These are phyloP conservation scores for Candida ortonii DNA, from an alignment of 805 yeast species.

Conservation along the genomic window DNA sequence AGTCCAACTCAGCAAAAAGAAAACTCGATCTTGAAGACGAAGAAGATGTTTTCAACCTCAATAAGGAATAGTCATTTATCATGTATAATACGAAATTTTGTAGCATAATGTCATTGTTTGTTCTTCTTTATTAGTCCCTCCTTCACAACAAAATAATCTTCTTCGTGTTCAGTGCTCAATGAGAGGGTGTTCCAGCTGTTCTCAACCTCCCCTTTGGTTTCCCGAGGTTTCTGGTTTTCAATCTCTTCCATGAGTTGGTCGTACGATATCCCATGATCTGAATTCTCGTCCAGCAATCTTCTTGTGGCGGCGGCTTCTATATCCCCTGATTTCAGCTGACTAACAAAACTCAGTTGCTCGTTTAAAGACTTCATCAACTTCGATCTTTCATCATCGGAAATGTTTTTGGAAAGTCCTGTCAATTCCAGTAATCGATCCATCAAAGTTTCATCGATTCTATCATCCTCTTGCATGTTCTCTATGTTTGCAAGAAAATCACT, in stretches of 20 bases:
- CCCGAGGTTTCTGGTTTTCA: conserved; percentile 18
- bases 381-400: conserved; percentile 28
- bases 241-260: conserved; percentile 32
- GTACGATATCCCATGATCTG: conserved; percentile 26
- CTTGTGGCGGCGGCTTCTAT: conserved; percentile 17
- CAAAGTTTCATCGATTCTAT: conserved; percentile 15
- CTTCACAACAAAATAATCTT: conserved; percentile 41
- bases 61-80: conserved; percentile 7
- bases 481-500: too few species aligned
- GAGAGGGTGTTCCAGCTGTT: conserved; percentile 42
- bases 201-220: conserved; percentile 39
- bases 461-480: too few species aligned
- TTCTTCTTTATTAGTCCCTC: conserved; percentile 44
- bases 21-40: conserved; percentile 64
- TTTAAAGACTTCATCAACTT: conserved; percentile 36
- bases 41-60: conserved; percentile 34
- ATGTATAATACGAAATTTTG: neutral
- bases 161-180: conserved; percentile 32
- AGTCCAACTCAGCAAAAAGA: conserved; percentile 68
- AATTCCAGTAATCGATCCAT: conserved; percentile 39
- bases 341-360: conserved; percentile 50
- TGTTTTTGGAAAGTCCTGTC: conserved; percentile 44
- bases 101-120: conserved; percentile 19
- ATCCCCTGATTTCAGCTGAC: conserved; percentile 40
- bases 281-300: conserved; percentile 30